A percentile compares a stretch with the other conserved stretches of the same genome.
These are phyloP conservation scores for Fusarium coffeatum DNA, from an alignment of 2,329 filamentous ascomycete genomes.

Conservation along the genomic window DNA sequence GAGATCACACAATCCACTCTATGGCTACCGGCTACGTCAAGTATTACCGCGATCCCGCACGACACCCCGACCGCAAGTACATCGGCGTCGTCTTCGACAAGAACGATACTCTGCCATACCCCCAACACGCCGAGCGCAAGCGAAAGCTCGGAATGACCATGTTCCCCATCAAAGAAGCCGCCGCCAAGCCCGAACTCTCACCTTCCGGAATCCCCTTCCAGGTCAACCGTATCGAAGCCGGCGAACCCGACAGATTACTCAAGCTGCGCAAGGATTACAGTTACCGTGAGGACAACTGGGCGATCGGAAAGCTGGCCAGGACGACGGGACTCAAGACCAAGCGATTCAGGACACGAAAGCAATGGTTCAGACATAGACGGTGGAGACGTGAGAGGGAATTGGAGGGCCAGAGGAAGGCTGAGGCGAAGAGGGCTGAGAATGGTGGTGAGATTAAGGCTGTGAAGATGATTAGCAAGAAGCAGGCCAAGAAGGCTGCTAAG, in stretches of 20 bases:
- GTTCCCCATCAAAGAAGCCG: constrained; percentile 56
- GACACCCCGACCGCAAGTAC: constrained; percentile 89
- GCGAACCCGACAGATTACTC: constrained; percentile 61
- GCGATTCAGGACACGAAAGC: constrained; percentile 63
- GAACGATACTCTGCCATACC: constrained; percentile 81
- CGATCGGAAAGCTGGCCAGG: constrained; percentile 65
- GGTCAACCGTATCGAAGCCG: constrained; percentile 56
- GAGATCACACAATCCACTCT: constrained; percentile 95
- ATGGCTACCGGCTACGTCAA: constrained; percentile 89
- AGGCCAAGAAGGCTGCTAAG: constrained; percentile 52
- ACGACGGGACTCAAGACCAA: constrained; percentile 63
- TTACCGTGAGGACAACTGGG: constrained; percentile 71
- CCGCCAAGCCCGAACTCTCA: constrained; percentile 55
- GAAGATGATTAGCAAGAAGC: constrained; percentile 54
- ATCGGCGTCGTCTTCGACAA: constrained; percentile 93
- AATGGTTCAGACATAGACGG: constrained; percentile 58
- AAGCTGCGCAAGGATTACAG: constrained; percentile 65
- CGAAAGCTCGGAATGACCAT: constrained; percentile 80
- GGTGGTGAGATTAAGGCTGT: constrained; percentile 48
- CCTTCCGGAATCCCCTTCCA: constrained; percentile 64
- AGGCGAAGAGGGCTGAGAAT: constrained; percentile 49
- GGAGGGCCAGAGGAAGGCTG: constrained; percentile 56
- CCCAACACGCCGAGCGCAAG: constrained; percentile 76
- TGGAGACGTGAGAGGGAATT: constrained; percentile 58
- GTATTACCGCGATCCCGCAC: constrained; percentile 90